These are phyloP conservation scores for Hibiscus trionum DNA, from an alignment of 345 rosid species.

Conservation along the genomic window DNA sequence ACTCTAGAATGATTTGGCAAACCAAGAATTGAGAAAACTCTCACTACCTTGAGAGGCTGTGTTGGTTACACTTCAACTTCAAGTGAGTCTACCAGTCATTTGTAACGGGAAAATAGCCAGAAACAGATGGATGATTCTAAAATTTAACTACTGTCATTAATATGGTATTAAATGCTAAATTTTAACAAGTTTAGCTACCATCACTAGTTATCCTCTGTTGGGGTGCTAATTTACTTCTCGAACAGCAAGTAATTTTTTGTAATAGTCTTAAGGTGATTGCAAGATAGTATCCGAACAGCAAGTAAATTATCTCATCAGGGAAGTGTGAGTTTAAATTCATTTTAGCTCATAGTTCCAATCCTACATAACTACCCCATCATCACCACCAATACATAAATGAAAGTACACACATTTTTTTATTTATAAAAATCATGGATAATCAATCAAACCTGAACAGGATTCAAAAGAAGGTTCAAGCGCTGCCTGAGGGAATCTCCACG, in stretches of 20 bases:
- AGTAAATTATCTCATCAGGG: neutral
- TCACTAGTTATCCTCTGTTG: neutral
- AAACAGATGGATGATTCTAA: neutral
- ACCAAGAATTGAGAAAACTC: neutral
- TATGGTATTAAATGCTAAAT: neutral
- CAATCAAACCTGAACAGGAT: constrained; percentile 72
- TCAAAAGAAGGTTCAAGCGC: constrained; percentile 72
- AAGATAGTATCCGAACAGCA: neutral
- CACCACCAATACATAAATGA: neutral
- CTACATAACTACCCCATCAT: neutral
- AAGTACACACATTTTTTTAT: neutral
- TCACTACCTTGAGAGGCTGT: neutral
- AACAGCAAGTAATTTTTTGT: neutral
- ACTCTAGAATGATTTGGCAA: neutral
- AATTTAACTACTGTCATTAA: neutral
- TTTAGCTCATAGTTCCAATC: neutral
- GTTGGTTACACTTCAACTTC: neutral
- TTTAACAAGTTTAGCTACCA: neutral
- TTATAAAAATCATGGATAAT: constrained; percentile 1
- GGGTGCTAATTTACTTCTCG: neutral
- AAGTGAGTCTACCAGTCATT: neutral
- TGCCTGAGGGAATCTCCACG: constrained; percentile 64
- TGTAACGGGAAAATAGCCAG: neutral
- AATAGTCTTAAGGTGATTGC: too few species aligned
- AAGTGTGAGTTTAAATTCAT: neutral